Base-by-base conservation (phyloP, 2,329 filamentous ascomycete species). In the Bipolaris bicolor region DNA sequence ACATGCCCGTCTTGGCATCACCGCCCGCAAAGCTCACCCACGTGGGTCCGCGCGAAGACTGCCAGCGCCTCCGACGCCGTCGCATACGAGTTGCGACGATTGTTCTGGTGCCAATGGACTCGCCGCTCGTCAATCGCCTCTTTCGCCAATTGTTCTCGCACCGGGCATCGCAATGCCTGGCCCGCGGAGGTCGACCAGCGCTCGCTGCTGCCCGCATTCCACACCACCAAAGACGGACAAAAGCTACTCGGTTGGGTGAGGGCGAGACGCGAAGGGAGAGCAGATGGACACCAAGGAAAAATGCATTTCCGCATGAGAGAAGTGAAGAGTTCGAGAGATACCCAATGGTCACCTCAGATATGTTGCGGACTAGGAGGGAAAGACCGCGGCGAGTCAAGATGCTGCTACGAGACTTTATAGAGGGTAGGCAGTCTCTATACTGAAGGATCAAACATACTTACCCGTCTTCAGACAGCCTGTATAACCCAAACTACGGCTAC, bases 391-490 rank as follows among this genome's bases (percentile, higher is more conserved):
- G 90, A 76, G 93, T 97, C 65, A 97, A 97, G 85, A 99, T 99
- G 95, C 80, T 97, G 71, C 90, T 96, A 74, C 86, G 96, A 64
- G 96, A 99, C 82, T 99, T 99, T 73, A 95, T 99, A 73, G 95
- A 99, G 77, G 93, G 90, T 92, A 73, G 65, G 55, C 26, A 22
- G 45, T 16, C n/a, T 13, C 26, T 33, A 18, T 13, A 7, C 11
- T 26, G 13, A 3, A 4, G 16, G 31, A 39, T 4, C 5, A 39
- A 10, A 7, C 13, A 18, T 45, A n/a, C 50, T 57, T n/a, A 57
- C 11, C 1, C 24, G 10, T 29, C 2, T 20, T 10, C 1, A 57
- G 93, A 97, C 79, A 95, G 91, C 73, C 80, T 97, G 13, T 98
- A 98, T 76, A 97, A 98, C 73, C 92, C 92, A 0, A 84, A 91